Evolutionary conservation across 768 basidiomycete genomes (phyloP).

Genomic region (Tylopilus sp.): DNA sequence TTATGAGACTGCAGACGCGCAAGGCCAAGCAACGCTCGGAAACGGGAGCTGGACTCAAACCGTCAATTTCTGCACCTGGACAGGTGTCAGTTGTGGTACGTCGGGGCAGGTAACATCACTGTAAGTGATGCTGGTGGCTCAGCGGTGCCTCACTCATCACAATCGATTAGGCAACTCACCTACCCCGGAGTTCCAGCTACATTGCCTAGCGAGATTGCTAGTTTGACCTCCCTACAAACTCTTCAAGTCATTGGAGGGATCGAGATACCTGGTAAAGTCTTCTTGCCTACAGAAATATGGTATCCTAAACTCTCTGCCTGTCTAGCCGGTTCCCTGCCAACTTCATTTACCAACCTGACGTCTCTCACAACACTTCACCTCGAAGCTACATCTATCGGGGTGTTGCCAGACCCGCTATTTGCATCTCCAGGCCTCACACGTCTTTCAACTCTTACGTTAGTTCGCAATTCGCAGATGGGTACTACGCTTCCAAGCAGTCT

Average conservation of each 20-base stretch:
- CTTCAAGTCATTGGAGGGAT: constrained; percentile 41
- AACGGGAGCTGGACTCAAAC: constrained; percentile 46
- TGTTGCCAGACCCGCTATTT: constrained; percentile 35
- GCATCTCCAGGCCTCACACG: constrained; percentile 30
- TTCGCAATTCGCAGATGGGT: constrained; percentile 41
- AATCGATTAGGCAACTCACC: constrained; percentile 32
- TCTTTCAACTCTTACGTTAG: constrained; percentile 36
- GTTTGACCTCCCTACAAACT: constrained; percentile 36
- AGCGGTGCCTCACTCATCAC: not conserved
- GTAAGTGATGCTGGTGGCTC: constrained; percentile 28
- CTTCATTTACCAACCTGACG: constrained; percentile 36
- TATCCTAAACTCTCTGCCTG: not conserved
- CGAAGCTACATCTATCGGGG: constrained; percentile 38
- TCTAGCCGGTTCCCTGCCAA: constrained; percentile 41
- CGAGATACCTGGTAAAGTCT: constrained; percentile 38
- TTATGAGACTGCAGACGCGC: constrained; percentile 36
- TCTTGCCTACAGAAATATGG: not conserved
- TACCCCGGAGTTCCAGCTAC: constrained; percentile 47
- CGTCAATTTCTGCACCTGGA: constrained; percentile 45
- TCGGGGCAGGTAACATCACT: constrained; percentile 39
- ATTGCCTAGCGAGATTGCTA: constrained; percentile 41
- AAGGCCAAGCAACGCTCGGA: constrained; percentile 38
- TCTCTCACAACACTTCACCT: constrained; percentile 39
- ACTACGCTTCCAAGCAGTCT: constrained; percentile 36
- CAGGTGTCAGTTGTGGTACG: constrained; percentile 42